Percentiles rank a stretch among this genome's conserved stretches.
Conservation (phyloP, 805 yeast species). For the Cyberlindnera bimundalis region DNA sequence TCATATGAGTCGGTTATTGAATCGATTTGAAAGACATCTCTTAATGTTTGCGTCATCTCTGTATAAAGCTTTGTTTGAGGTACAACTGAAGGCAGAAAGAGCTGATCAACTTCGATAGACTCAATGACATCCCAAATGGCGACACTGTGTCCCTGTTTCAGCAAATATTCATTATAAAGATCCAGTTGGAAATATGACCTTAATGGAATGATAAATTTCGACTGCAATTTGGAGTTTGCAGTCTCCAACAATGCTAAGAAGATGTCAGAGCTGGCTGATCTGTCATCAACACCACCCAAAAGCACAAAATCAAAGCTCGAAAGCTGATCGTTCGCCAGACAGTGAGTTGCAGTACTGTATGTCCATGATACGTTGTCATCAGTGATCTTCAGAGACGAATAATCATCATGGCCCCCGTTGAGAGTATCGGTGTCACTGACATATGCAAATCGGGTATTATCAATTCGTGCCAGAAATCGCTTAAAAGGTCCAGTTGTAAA, state of each 20-base stretch:
- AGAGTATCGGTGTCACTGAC: conserved; percentile 6
- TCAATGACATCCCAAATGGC: conserved; percentile 1
- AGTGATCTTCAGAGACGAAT: background rate
- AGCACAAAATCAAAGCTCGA: conserved; percentile 9
- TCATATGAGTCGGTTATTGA: conserved; percentile 7
- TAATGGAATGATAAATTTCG: conserved; percentile 10
- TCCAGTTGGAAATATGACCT: conserved; percentile 3
- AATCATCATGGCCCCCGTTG: background rate
- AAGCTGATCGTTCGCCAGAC: conserved; percentile 1
- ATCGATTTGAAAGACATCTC: conserved; percentile 3
- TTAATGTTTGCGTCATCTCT: conserved; percentile 5
- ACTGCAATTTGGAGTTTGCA: background rate
- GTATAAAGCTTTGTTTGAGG: background rate
- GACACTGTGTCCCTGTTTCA: background rate
- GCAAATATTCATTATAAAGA: conserved; percentile 2
- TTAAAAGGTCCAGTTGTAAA: background rate
- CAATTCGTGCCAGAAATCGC: background rate
- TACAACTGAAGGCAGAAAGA: conserved; percentile 4
- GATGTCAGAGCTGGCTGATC: conserved; percentile 10
- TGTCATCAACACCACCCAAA: conserved; percentile 12
- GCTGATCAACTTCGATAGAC: conserved; percentile 5
- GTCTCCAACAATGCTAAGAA: conserved; percentile 8
- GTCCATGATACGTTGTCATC: background rate
- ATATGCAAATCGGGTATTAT: conserved; percentile 1
- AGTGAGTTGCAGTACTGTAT: conserved; percentile 8